A percentile compares a stretch with the other conserved stretches of the same genome.
phyloP scores from a whole-genome alignment of 768 basidiomycete genomes.

The Ramaria sp. region DNA sequence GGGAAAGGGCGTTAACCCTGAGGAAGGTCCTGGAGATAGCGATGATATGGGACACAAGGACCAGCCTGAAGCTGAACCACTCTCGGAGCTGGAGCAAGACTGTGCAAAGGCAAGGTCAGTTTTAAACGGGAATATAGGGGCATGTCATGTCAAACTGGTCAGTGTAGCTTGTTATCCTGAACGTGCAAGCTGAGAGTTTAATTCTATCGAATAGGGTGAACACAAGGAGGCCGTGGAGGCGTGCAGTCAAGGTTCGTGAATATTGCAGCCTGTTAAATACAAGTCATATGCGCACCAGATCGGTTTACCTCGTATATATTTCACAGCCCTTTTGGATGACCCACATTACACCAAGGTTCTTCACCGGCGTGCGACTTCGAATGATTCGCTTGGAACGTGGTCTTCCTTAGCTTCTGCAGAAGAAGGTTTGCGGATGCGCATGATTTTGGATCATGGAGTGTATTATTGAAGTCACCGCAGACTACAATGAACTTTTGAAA shows the following conservation, averaged over 20 bases:
- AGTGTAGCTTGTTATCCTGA: conserved; percentile 14
- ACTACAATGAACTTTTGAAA: conserved; percentile 64
- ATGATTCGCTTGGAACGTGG: conserved; percentile 76
- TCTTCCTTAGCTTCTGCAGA: conserved; percentile 69
- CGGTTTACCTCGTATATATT: not conserved
- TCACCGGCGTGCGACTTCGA: conserved; percentile 79
- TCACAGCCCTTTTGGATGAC: conserved; percentile 73
- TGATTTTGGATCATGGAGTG: not conserved
- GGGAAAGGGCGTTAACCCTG: conserved; percentile 12
- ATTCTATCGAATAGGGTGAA: conserved; percentile 45
- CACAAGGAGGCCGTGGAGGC: conserved; percentile 72
- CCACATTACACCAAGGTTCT: conserved; percentile 80
- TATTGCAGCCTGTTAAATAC: not conserved
- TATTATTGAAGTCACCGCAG: conserved; percentile 27
- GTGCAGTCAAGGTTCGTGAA: conserved; percentile 56
- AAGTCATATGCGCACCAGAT: not conserved
- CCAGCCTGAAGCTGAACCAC: conserved; percentile 12
- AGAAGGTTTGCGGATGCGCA: conserved; percentile 59
- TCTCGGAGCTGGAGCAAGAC: conserved; percentile 31
- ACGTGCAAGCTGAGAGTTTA: not conserved
- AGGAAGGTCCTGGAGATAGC: conserved; percentile 17
- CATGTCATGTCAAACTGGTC: conserved; percentile 74
- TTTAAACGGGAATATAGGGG: conserved; percentile 80
- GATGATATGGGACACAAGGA: conserved; percentile 13
- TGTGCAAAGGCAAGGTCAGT: conserved; percentile 55